These are phyloP conservation scores for Nicotiana sylvestris DNA, from an alignment of 257 asterid genomes.

Conservation along the genomic window DNA sequence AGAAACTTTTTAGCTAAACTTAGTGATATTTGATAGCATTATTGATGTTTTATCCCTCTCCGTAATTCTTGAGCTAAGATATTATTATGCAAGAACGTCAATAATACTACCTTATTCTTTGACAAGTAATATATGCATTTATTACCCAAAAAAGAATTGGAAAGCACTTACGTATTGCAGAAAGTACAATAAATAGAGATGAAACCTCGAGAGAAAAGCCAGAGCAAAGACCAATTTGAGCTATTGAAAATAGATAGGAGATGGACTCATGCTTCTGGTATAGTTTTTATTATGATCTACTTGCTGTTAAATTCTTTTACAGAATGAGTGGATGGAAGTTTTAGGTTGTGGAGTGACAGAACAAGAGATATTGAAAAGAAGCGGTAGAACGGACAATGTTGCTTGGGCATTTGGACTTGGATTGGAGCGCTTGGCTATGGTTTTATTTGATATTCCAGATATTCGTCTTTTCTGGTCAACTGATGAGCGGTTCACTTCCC, in stretches of 20 bases:
- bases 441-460: conserved; percentile 90
- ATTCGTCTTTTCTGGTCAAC: conserved; percentile 90
- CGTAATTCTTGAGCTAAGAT: not conserved
- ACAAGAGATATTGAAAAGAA: conserved; percentile 88
- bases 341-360: conserved; percentile 98
- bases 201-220: not conserved
- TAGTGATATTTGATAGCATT: not conserved
- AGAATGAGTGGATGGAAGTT: conserved; percentile 98
- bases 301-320: conserved; percentile 17
- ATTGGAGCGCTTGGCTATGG: conserved; percentile 92
- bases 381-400: conserved; percentile 56
- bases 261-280: not conserved
- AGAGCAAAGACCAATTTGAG: not conserved
- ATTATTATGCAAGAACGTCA: not conserved
- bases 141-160: not conserved
- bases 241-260: not conserved
- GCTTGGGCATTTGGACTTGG: conserved; percentile 99
- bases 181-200: not conserved
- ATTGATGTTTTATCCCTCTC: not conserved
- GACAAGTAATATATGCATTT: not conserved
- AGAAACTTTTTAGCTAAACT: not conserved
- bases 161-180: not conserved
- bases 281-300: not conserved
- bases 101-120: not conserved
- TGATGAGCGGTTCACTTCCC: conserved; percentile 96